Conservation (phyloP, 2,329 filamentous ascomycete genomes). For the Neofusicoccum laricinum region DNA sequence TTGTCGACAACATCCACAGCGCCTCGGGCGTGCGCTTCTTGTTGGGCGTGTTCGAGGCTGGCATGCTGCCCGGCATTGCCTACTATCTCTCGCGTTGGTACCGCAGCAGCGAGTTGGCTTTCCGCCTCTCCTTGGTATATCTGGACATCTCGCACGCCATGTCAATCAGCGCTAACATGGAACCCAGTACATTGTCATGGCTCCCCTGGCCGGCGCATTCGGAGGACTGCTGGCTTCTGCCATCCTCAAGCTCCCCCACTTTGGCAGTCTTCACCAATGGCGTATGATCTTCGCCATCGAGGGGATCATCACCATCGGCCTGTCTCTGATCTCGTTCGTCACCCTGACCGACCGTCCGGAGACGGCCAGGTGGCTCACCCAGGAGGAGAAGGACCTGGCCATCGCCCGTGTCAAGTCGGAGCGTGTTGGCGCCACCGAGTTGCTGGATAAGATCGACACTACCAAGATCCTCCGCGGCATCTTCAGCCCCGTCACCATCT, state of each 20-base stretch:
- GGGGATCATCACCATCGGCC: constrained; percentile 59
- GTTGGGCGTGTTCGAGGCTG: constrained; percentile 64
- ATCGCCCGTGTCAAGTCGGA: constrained; percentile 67
- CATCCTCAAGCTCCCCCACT: constrained; percentile 60
- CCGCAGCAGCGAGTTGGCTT: constrained; percentile 64
- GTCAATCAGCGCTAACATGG: neutral
- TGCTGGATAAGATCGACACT: constrained; percentile 62
- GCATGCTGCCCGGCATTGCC: constrained; percentile 70
- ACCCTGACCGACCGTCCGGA: constrained; percentile 67
- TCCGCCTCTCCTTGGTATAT: constrained; percentile 56
- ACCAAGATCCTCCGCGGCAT: constrained; percentile 62
- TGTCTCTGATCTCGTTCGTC: constrained; percentile 61
- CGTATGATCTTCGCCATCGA: constrained; percentile 73
- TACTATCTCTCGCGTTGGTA: constrained; percentile 75
- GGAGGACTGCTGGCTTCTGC: constrained; percentile 62
- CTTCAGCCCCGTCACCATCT: constrained; percentile 60
- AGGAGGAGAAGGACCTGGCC: constrained; percentile 65
- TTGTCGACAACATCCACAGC: constrained; percentile 54
- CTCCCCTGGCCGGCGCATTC: constrained; percentile 68
- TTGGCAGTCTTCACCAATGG: constrained; percentile 59
- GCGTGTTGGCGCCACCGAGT: constrained; percentile 59
- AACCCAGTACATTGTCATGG: constrained; percentile 62
- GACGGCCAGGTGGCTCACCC: constrained; percentile 63
- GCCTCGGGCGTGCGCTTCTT: constrained; percentile 64
- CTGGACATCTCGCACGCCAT: no score